Percentiles rank a stretch among this genome's conserved stretches.
These are phyloP conservation scores for Kuraishia ogatae DNA, from an alignment of 805 yeast species.

Conservation along the genomic window DNA sequence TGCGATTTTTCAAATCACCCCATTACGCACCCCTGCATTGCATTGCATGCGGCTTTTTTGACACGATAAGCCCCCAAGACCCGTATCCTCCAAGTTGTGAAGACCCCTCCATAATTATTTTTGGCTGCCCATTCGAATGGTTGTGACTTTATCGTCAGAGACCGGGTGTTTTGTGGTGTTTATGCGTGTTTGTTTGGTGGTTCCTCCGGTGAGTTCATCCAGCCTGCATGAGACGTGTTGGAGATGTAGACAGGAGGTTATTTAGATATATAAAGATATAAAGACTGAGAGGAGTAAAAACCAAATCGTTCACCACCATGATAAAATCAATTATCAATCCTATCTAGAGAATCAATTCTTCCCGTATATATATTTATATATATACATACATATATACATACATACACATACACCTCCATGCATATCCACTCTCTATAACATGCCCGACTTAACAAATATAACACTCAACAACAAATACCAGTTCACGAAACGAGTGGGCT, in stretches of 20 bases:
- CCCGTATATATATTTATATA: too few relatives aligned
- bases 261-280: background rate
- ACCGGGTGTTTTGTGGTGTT: background rate
- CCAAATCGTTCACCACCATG: too few relatives aligned
- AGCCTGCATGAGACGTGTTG: background rate
- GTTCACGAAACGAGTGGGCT: slow-evolving; percentile 51
- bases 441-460: slow-evolving; percentile 15
- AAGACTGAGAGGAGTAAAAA: too few relatives aligned
- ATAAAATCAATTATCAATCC: too few relatives aligned
- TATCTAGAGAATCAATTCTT: background rate
- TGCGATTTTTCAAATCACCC: background rate
- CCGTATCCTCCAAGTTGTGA: background rate
- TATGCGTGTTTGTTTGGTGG: too few relatives aligned
- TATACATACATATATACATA: background rate
- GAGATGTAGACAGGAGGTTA: background rate
- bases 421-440: too few relatives aligned
- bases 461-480: slow-evolving; percentile 27
- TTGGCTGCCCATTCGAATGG: background rate
- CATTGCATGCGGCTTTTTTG: background rate
- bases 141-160: background rate
- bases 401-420: background rate
- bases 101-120: background rate
- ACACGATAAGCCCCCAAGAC: background rate
- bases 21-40: background rate
- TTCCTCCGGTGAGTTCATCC: background rate